phyloP scores from a whole-genome alignment of 2,329 filamentous ascomycete genomes.

The Colletotrichum euphorbiae region DNA sequence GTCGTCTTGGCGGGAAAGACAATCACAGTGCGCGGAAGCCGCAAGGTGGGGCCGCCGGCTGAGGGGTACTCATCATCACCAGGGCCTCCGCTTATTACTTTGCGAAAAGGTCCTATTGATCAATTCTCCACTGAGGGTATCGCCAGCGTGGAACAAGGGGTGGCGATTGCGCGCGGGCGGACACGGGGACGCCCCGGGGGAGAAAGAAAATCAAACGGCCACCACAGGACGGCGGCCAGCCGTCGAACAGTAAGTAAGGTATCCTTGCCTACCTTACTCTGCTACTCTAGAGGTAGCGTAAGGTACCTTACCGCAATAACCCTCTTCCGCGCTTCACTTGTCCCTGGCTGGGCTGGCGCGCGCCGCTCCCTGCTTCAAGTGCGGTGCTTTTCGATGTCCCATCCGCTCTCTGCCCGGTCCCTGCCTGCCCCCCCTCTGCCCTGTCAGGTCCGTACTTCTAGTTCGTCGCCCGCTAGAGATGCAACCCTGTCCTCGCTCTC shows the following conservation, averaged over 20 bases:
- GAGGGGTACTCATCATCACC: background rate
- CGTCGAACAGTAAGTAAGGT: background rate
- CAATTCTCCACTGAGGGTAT: conserved; percentile 21
- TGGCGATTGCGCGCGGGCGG: background rate
- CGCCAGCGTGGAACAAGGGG: background rate
- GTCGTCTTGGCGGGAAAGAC: conserved; percentile 26
- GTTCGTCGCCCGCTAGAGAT: conserved; percentile 15
- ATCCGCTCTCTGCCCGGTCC: background rate
- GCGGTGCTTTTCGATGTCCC: background rate
- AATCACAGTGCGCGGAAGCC: conserved; percentile 39
- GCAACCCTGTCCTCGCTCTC: conserved; percentile 1
- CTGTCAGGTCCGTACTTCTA: conserved; percentile 7
- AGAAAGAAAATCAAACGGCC: conserved; percentile 7
- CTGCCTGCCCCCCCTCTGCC: conserved; percentile 1
- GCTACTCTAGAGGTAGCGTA: no score
- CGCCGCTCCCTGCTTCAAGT: conserved; percentile 6
- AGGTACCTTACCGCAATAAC: background rate
- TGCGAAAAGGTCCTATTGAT: background rate
- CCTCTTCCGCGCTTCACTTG: background rate
- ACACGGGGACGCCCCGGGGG: conserved; percentile 30
- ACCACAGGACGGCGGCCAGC: background rate
- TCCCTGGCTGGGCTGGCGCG: background rate
- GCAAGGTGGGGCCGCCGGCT: conserved; percentile 34
- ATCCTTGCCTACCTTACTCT: background rate
- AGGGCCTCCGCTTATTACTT: background rate